These are phyloP conservation scores for Nakazawaea siamensis DNA, from an alignment of 805 yeast genomes.

Conservation along the genomic window DNA sequence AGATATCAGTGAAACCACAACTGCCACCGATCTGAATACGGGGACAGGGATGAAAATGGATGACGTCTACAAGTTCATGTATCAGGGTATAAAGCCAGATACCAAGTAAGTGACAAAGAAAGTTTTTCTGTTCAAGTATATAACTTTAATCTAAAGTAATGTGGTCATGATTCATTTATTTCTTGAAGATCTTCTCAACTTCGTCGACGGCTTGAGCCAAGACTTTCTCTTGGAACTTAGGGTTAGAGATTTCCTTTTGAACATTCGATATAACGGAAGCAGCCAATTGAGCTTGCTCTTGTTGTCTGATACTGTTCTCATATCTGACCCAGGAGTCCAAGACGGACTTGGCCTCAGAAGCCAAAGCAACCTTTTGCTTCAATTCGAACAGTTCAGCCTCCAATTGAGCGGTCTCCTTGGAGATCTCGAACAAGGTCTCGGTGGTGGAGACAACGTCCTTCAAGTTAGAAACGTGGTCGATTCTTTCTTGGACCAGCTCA, in stretches of 20 bases:
- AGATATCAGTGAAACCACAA: slow-evolving; percentile 8
- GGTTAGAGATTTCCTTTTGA: slow-evolving; percentile 71
- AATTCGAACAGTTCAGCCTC: slow-evolving; percentile 93
- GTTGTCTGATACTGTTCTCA: slow-evolving; percentile 93
- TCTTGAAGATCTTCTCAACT: slow-evolving; percentile 74
- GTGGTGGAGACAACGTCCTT: slow-evolving; percentile 90
- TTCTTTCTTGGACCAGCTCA: slow-evolving; percentile 87
- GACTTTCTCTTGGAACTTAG: slow-evolving; percentile 90
- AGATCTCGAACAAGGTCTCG: slow-evolving; percentile 83
- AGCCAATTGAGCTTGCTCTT: slow-evolving; percentile 89
- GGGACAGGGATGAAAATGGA: slow-evolving; percentile 21
- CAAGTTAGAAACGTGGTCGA: slow-evolving; percentile 77
- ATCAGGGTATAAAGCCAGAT: slow-evolving; percentile 27
- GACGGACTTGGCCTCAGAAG: slow-evolving; percentile 86
- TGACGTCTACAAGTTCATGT: slow-evolving; percentile 33
- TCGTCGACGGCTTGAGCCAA: slow-evolving; percentile 89
- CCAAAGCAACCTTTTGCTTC: slow-evolving; percentile 84
- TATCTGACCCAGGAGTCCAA: slow-evolving; percentile 99
- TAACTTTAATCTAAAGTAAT: background rate
- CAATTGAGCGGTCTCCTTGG: slow-evolving; percentile 93
- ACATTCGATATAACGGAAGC: slow-evolving; percentile 82
- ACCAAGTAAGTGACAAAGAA: background rate
- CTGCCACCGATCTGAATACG: slow-evolving; percentile 9
- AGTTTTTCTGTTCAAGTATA: background rate
- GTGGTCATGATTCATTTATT: slow-evolving; percentile 1